Conservation (phyloP, 1,139 yeast species). For the Yamadazyma friedrichii region DNA sequence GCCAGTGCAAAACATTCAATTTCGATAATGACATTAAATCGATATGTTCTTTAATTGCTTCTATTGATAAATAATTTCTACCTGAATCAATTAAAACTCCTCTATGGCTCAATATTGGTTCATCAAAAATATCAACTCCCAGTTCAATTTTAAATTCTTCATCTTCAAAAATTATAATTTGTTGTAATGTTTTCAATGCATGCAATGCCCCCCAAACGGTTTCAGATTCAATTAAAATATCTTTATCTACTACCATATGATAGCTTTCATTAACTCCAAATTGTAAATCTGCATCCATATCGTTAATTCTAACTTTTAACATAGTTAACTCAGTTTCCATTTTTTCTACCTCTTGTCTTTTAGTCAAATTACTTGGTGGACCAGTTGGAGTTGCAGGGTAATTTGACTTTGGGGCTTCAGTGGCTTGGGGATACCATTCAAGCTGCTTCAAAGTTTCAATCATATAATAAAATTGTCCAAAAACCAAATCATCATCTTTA, state of each 20-base stretch:
- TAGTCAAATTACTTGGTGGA: not conserved
- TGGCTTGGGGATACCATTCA: conserved; percentile 30
- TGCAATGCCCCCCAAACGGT: conserved; percentile 49
- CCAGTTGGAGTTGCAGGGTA: conserved; percentile 1
- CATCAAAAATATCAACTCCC: conserved; percentile 34
- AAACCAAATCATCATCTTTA: conserved; percentile 10
- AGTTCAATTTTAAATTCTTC: conserved; percentile 28
- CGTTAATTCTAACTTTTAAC: conserved; percentile 19
- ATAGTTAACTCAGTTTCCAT: not conserved
- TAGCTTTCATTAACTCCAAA: conserved; percentile 45
- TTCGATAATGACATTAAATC: conserved; percentile 44
- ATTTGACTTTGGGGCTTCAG: conserved; percentile 15
- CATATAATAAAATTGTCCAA: conserved; percentile 20
- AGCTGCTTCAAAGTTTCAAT: conserved; percentile 16
- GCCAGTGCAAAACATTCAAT: conserved; percentile 49
- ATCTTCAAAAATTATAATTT: conserved; percentile 31
- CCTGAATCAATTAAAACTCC: conserved; percentile 47
- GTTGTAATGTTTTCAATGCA: conserved; percentile 46
- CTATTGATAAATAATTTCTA: conserved; percentile 36
- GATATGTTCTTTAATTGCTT: conserved; percentile 34
- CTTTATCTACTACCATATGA: conserved; percentile 19
- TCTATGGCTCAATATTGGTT: conserved; percentile 43
- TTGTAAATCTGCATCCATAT: conserved; percentile 31
- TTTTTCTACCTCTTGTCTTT: not conserved
- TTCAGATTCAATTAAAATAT: conserved; percentile 26